These are phyloP conservation scores for Calvatia gigantea DNA, from an alignment of 768 basidiomycete species.

Conservation along the genomic window DNA sequence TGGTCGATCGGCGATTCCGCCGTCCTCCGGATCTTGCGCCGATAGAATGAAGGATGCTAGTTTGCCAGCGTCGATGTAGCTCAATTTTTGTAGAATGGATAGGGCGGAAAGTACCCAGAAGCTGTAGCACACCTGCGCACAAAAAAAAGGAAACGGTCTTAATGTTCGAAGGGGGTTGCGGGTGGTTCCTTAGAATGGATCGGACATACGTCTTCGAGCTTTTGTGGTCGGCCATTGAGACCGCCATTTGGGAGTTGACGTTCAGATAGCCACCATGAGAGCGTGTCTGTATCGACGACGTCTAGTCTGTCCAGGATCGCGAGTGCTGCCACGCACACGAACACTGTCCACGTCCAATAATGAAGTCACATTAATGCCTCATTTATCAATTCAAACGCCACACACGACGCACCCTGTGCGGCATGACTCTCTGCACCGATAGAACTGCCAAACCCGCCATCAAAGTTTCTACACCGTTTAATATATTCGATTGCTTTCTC, in stretches of 20 bases:
- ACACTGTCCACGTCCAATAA: slow-evolving; percentile 91
- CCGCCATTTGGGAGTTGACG: slow-evolving; percentile 92
- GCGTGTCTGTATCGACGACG: slow-evolving; percentile 69
- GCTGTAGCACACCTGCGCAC: slow-evolving; percentile 86
- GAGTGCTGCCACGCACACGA: slow-evolving; percentile 83
- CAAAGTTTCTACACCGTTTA: slow-evolving; percentile 81
- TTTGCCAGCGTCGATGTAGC: slow-evolving; percentile 86
- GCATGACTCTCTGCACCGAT: slow-evolving; percentile 93
- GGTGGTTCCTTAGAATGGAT: neutral
- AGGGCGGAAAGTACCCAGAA: slow-evolving; percentile 94
- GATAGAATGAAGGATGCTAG: slow-evolving; percentile 81
- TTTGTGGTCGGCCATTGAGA: slow-evolving; percentile 95
- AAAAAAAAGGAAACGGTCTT: too few relatives aligned
- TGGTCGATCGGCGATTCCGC: slow-evolving; percentile 92
- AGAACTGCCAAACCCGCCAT: slow-evolving; percentile 87
- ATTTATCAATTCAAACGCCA: neutral
- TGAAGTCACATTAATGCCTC: slow-evolving; percentile 41
- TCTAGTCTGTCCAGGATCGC: slow-evolving; percentile 86
- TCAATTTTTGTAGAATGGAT: slow-evolving; percentile 75
- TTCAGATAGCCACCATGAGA: slow-evolving; percentile 93
- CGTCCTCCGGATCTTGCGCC: slow-evolving; percentile 85
- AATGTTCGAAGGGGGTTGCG: too few relatives aligned
- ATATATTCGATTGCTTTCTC: slow-evolving; percentile 74
- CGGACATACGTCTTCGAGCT: slow-evolving; percentile 83
- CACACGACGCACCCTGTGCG: slow-evolving; percentile 62